Evolutionary conservation across 345 rosid genomes (phyloP), one percentile per base, ranked within the genome.

Genomic region (Bruguiera sexangula): DNA sequence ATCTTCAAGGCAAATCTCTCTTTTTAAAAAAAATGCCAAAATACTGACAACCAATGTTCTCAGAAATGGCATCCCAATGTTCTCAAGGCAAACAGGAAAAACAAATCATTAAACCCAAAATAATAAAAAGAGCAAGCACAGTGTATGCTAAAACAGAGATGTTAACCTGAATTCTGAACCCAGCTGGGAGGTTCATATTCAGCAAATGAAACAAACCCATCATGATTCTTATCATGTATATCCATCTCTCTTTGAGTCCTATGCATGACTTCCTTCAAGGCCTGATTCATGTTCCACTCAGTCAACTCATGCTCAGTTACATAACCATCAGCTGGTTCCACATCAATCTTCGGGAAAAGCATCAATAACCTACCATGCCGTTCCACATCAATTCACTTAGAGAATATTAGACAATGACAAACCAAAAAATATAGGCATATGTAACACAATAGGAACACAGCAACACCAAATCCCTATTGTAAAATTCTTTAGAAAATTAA

Each of bases 151-250:
- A 29, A 60, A 46, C 26, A 63, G 24, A 50, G n/a, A 50, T 59
- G 51, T 48, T 24, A 46, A 95, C 99, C 96, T 20, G 91, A 70
- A 60, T 78, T 82, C 34, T 75, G 91, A 67, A 84, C 96, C 96
- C 99, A 95, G 66, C 83, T 83, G 5, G 99, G 97, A 2, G 97
- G 93, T 62, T 95, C 96, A 56, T 95, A 95, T 82, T 95, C 96
- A 4, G 87, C 75, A 55, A 84, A 95, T 0, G 99, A 87, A 68
- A 92, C 65, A 22, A 84, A 77, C 3, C 98, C 96, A 78, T 92
- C 98, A 65, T 82, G 86, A 80, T 96, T 96, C 78, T 77, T 89
- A 72, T 96, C 98, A 73, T 92, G 99, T 82, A 85, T 77, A 66
- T 90, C 97, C 94, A 96, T 76, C 63, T 92, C 98, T 78, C 97